phyloP scores from a whole-genome alignment of 2,329 filamentous ascomycete genomes.

The Epicoccum sorghinum region DNA sequence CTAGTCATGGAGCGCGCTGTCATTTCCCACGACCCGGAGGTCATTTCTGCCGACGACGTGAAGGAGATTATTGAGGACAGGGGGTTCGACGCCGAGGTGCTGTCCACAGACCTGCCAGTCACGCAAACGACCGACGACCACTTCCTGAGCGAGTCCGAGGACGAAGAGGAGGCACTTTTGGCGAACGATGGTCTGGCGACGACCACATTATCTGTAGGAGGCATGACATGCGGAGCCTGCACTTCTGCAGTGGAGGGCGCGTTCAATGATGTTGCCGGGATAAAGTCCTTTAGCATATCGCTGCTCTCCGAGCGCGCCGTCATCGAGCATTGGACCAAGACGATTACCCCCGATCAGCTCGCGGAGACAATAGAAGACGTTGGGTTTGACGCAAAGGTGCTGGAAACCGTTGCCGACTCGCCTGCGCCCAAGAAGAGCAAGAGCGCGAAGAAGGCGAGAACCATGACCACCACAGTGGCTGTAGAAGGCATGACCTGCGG shows the following conservation, averaged over 20 bases:
- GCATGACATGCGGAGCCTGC: conserved; percentile 92
- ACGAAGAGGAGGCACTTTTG: conserved; percentile 44
- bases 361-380: conserved; percentile 68
- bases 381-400: conserved; percentile 79
- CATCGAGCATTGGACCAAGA: conserved; percentile 73
- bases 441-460: conserved; percentile 51
- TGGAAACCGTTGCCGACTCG: conserved; percentile 68
- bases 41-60: conserved; percentile 75
- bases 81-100: conserved; percentile 88
- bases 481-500: conserved; percentile 98
- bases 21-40: conserved; percentile 80
- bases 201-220: conserved; percentile 79
- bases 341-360: conserved; percentile 60
- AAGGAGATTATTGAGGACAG: conserved; percentile 88
- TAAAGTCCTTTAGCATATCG: conserved; percentile 81
- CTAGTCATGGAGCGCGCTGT: conserved; percentile 97
- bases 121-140: conserved; percentile 48
- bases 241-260: conserved; percentile 84
- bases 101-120: conserved; percentile 77
- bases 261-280: conserved; percentile 74
- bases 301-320: conserved; percentile 84
- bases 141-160: conserved; percentile 46
- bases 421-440: conserved; percentile 41
- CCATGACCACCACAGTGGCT: conserved; percentile 78
- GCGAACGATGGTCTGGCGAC: conserved; percentile 51